Evolutionary conservation across 2,329 filamentous ascomycete species (phyloP), one percentile per base, ranked within the genome.

Genomic region (Colletotrichum musae): DNA sequence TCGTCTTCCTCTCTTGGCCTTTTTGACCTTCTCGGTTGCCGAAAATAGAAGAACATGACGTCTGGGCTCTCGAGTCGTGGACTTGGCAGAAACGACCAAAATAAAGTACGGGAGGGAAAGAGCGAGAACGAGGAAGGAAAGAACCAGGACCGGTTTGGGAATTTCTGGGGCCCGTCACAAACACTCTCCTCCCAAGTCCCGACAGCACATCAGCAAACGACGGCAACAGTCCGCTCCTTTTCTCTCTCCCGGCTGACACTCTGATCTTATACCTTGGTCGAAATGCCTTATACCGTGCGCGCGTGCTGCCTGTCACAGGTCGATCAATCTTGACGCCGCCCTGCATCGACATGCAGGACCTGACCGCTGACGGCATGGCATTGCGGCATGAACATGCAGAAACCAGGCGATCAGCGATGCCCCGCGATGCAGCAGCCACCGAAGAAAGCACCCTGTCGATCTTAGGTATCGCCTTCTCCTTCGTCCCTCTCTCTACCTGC

Each of bases 321-420:
- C 36, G 59, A 57, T 64, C 58, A 64, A 32, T 57, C 58, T 9
- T 6, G 41, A 15, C 32, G 32, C 41, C 16, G 41, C 16, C 58
- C 45, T 26, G 32, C 64, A 36, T 63, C 45, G 12, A 6, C 43
- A 57, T 51, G 24, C 54, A 51, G 12, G 24, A 41, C 5, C 3
- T 36, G 32, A 36, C 10, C 32, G 32, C 32, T 36, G 32, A 36
- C 7, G 32, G 32, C 32, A 36, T 36, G 32, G 41, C 53, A 21
- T 21, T 21, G 52, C 58, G 45, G 64, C 64, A 63, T 67, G 58
- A 67, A 63, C 9, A 24, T 67, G 51, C 57, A 66, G 63, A 66
- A 61, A 61, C 48, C 57, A 21, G 57, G 48, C 48, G 48, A 48
- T 39, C 48, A 39, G 63, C 21, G 24, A 47, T 43, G 36, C 16